Conservation (phyloP, 345 rosid species). For the Hibiscus tridactylites region DNA sequence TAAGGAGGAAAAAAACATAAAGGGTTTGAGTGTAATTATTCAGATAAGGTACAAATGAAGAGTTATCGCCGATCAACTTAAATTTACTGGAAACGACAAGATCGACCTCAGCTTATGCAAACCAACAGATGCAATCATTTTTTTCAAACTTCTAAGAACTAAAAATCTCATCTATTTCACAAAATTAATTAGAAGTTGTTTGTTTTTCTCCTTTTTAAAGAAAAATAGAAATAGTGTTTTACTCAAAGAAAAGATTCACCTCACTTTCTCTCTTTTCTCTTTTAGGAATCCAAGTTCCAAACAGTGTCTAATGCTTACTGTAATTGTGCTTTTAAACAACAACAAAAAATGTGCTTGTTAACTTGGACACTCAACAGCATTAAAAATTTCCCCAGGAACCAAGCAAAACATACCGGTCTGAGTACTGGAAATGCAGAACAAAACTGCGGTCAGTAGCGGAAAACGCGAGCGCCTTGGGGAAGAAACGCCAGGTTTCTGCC, state of each 20-base stretch:
- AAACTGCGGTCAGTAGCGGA: slow-evolving; percentile 7
- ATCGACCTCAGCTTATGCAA: slow-evolving; percentile 13
- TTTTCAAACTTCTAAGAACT: slow-evolving; percentile 7
- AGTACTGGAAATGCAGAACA: slow-evolving; percentile 16
- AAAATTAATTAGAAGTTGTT: not conserved
- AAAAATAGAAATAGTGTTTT: not conserved
- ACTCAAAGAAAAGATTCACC: not conserved
- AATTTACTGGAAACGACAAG: slow-evolving; percentile 7
- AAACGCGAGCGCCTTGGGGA: not conserved
- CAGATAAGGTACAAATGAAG: slow-evolving; percentile 13
- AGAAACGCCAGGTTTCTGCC: slow-evolving; percentile 25
- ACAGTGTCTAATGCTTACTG: not conserved
- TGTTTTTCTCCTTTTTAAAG: too few relatives aligned
- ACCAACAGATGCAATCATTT: not conserved
- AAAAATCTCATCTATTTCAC: slow-evolving; percentile 2
- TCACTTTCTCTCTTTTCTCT: not conserved
- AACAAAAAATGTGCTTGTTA: not conserved
- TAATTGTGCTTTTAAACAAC: not conserved
- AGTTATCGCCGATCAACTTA: slow-evolving; percentile 9
- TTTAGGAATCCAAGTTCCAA: slow-evolving; percentile 16
- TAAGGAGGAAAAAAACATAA: not conserved
- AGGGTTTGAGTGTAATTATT: not conserved
- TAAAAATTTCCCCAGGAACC: not conserved
- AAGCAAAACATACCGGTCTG: slow-evolving; percentile 19
- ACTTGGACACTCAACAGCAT: not conserved